Evolutionary conservation across 225 moss, liverwort and hornwort genomes (phyloP).

Genomic region (Sphagnum contortum): DNA sequence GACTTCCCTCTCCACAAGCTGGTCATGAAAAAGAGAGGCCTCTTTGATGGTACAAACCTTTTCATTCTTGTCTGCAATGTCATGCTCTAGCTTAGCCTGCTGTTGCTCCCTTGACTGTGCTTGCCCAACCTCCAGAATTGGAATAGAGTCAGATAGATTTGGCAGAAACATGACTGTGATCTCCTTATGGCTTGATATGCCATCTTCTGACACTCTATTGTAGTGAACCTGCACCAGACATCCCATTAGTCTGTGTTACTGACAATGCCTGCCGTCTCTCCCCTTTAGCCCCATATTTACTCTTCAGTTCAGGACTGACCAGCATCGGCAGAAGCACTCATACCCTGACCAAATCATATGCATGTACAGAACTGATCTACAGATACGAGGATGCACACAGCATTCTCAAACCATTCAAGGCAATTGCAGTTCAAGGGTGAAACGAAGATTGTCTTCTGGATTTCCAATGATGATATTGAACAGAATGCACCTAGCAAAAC

Average conservation of each 20-base stretch:
- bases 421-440: too few relatives aligned
- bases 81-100: conserved; percentile 58
- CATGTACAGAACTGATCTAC: too few relatives aligned
- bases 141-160: conserved; percentile 52
- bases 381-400: too few relatives aligned
- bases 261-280: too few relatives aligned
- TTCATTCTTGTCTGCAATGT: conserved; percentile 45
- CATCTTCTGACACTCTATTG: conserved; percentile 84
- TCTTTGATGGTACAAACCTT: conserved; percentile 26
- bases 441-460: too few relatives aligned
- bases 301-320: too few relatives aligned
- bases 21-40: too few relatives aligned
- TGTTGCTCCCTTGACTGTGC: conserved; percentile 64
- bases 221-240: conserved; percentile 58
- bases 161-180: conserved; percentile 87
- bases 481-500: not conserved
- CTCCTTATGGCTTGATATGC: conserved; percentile 65
- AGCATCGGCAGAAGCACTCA: not conserved
- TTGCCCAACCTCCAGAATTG: conserved; percentile 63
- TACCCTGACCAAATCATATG: not conserved
- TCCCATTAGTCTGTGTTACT: not conserved
- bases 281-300: too few relatives aligned
- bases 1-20: too few relatives aligned
- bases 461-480: too few relatives aligned
- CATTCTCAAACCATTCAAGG: too few relatives aligned